phyloP scores from a whole-genome alignment of 371 early-diverging fungal genomes.

The Parasitella parasitica region DNA sequence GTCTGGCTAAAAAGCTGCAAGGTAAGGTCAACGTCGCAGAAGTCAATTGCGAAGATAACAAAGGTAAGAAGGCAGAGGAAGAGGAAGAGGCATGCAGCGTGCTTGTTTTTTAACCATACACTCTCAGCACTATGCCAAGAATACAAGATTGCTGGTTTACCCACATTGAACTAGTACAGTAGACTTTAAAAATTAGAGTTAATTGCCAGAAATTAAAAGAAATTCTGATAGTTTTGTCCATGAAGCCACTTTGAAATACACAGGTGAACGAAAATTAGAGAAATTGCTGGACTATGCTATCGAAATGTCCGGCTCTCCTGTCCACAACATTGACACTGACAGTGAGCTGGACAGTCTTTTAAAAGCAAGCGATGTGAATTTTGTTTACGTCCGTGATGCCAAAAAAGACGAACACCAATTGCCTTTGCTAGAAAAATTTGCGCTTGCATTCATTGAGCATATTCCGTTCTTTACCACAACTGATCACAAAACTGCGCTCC shows the following conservation, averaged over 20 bases:
- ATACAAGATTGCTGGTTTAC: slow-evolving; percentile 72
- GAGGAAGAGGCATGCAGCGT: background rate
- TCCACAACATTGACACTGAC: slow-evolving; percentile 4
- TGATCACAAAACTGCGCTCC: slow-evolving; percentile 11
- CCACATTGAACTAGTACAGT: slow-evolving; percentile 69
- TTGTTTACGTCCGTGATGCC: slow-evolving; percentile 18
- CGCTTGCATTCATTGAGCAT: slow-evolving; percentile 19
- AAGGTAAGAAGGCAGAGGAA: slow-evolving; percentile 24
- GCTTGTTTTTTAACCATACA: background rate
- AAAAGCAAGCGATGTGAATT: slow-evolving; percentile 18
- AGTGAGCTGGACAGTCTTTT: background rate
- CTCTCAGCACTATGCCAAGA: slow-evolving; percentile 45
- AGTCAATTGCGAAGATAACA: slow-evolving; percentile 76
- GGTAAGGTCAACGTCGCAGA: slow-evolving; percentile 72
- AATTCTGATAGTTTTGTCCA: slow-evolving; percentile 30
- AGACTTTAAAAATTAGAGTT: no score
- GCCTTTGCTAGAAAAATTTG: slow-evolving; percentile 9
- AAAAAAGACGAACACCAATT: background rate
- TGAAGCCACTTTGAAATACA: slow-evolving; percentile 48
- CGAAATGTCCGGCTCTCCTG: slow-evolving; percentile 23
- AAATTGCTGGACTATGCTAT: slow-evolving; percentile 46
- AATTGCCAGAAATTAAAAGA: background rate
- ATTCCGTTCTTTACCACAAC: slow-evolving; percentile 26
- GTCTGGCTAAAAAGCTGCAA: slow-evolving; percentile 58
- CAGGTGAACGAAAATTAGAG: slow-evolving; percentile 49